A percentile compares a stretch with the other conserved stretches of the same genome.
phyloP scores from a whole-genome alignment of 2,329 filamentous ascomycete genomes.

The Parascedosporium putredinis region DNA sequence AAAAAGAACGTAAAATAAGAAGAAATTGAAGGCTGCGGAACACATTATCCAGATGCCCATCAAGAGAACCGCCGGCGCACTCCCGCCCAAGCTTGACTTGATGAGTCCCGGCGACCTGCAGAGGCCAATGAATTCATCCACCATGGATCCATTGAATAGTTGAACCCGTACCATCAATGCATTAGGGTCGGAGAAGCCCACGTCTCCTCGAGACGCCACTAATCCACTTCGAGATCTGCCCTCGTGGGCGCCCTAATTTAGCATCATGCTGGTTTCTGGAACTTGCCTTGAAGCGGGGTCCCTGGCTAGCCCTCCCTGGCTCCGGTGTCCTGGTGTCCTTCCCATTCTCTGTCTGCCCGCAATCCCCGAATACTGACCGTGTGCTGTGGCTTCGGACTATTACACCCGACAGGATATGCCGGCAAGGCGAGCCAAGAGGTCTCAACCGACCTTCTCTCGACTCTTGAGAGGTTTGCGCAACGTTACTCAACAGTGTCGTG shows the following conservation, averaged over 20 bases:
- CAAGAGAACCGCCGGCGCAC: too few species aligned
- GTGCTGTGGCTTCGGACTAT: neutral
- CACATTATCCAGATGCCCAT: too few species aligned
- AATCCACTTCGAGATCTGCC: neutral
- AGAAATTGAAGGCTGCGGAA: too few species aligned
- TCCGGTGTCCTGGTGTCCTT: too few species aligned
- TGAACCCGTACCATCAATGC: neutral
- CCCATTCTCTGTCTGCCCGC: too few species aligned
- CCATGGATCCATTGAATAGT: neutral
- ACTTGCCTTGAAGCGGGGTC: conserved; percentile 1
- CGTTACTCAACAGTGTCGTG: too few species aligned
- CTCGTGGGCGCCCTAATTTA: conserved; percentile 2
- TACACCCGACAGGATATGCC: neutral
- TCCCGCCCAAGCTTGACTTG: too few species aligned
- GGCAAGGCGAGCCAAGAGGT: neutral
- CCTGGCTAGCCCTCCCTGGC: neutral
- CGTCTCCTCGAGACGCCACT: neutral
- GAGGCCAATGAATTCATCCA: too few species aligned
- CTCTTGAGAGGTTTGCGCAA: too few species aligned
- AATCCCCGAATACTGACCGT: too few species aligned
- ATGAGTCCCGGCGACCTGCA: too few species aligned
- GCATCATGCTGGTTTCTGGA: neutral
- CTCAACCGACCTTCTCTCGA: neutral
- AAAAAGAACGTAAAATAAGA: too few species aligned
- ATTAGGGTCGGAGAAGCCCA: neutral